These are phyloP conservation scores for Solanum boliviense DNA, from an alignment of 257 asterid species.

Conservation along the genomic window DNA sequence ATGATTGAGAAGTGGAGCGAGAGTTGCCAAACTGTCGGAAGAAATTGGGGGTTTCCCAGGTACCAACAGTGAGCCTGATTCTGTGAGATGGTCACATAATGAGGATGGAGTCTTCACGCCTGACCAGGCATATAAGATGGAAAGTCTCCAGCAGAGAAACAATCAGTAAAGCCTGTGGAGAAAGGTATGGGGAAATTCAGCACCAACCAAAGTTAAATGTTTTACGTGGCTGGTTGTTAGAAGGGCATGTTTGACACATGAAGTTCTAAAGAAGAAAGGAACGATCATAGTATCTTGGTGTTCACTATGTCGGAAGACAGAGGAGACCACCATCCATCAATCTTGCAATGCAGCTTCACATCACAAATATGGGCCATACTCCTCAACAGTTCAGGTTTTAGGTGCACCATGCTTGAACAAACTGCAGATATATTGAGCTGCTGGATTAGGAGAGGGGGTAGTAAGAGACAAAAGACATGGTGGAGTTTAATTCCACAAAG, in stretches of 20 bases:
- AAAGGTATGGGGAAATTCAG: background rate
- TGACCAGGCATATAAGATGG: background rate
- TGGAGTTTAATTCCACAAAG: background rate
- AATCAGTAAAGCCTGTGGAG: background rate
- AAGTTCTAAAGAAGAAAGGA: background rate
- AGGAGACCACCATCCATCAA: background rate
- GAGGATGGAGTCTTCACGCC: background rate
- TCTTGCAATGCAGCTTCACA: background rate
- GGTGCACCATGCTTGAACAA: background rate
- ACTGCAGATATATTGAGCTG: background rate
- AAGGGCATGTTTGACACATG: background rate
- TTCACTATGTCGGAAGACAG: background rate
- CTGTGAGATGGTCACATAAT: background rate
- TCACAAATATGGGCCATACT: background rate
- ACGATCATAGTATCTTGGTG: background rate
- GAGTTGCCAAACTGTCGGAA: background rate
- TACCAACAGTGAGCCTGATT: background rate
- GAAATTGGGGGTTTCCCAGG: background rate
- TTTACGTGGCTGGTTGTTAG: background rate
- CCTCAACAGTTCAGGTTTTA: background rate
- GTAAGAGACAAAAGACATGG: background rate
- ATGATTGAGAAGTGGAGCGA: background rate
- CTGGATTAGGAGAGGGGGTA: background rate
- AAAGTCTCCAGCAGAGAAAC: background rate
- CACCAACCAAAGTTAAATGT: background rate